Evolutionary conservation across 345 rosid genomes (phyloP), one percentile per base, ranked within the genome.

Genomic region (Ceriops decandra): DNA sequence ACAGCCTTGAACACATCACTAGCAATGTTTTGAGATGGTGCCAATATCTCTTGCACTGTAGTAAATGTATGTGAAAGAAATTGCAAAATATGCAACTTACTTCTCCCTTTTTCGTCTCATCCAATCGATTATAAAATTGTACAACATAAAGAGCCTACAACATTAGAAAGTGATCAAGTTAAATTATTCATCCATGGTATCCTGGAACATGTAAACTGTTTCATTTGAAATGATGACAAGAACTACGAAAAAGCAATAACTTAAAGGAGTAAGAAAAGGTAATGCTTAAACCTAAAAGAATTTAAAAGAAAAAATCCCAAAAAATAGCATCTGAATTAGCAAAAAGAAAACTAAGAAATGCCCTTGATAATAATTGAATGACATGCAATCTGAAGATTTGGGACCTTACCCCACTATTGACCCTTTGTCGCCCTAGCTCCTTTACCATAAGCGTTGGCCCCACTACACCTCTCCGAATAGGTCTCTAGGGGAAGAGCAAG

Each of bases 71-170:
- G 22, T 1, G 5, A 26, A 42, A 21, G 38, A 21, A 38, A 75
- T 54, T 22, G 66, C 15, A 16, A 16, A 70, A 63, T 66, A 75
- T 35, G 64, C 62, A 77, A 84, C 95, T 85, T 79, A 95, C 99
- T 83, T 95, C 91, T 81, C 97, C 99, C 65, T 91, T 95, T 79
- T 80, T 89, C 20, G 86, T 53, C 79, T 95, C 95, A 63, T 91
- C 96, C 84, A 89, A 78, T 72, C 95, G 84, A 56, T 76, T 91
- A 72, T 81, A 89, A 77, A 95, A 86, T 70, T 85, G 86, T 68
- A 95, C 62, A 66, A 84, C 89, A 62, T 91, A 91, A 52, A 91
- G 64, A 68, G 91, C 99, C 97, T 91, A 74, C 83, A 81, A 68
- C 57, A 42, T 57, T 65, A 66, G 36, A 73, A 70, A 61, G 9